Evolutionary conservation across 1,139 yeast species (phyloP).

Genomic region (Torulaspora globosa): DNA sequence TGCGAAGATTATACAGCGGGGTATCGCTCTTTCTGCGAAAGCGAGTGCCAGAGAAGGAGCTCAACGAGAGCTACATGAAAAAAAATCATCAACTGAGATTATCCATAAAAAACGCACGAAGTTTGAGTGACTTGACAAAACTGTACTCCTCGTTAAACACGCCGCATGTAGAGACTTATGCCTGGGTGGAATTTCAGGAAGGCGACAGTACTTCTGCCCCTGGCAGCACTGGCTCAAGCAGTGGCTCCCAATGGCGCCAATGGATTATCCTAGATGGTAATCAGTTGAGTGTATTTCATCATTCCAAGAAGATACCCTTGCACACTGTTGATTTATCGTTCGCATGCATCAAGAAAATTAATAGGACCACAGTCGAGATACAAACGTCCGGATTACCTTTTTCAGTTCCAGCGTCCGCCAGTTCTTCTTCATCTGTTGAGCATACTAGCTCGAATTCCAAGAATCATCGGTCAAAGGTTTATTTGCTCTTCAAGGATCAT

Average conservation of each 20-base stretch:
- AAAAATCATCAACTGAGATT: conserved; percentile 2
- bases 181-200: neutral
- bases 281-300: conserved; percentile 51
- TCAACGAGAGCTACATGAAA: conserved; percentile 5
- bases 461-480: conserved; percentile 19
- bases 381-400: conserved; percentile 61
- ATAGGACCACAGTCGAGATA: conserved; percentile 37
- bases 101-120: conserved; percentile 6
- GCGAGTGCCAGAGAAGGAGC: neutral
- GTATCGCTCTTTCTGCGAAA: conserved; percentile 1
- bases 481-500: conserved; percentile 72
- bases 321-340: conserved; percentile 57
- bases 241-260: conserved; percentile 60
- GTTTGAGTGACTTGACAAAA: conserved; percentile 2
- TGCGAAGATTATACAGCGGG: conserved; percentile 6
- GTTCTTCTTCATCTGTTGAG: conserved; percentile 7
- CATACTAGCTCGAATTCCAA: neutral
- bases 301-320: conserved; percentile 57
- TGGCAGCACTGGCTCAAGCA: conserved; percentile 1
- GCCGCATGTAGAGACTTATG: conserved; percentile 4
- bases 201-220: neutral
- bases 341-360: conserved; percentile 50
- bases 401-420: neutral
- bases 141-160: conserved; percentile 2
- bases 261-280: conserved; percentile 70